phyloP scores from a whole-genome alignment of 805 yeast genomes.

The Wickerhamomyces silvicola region DNA sequence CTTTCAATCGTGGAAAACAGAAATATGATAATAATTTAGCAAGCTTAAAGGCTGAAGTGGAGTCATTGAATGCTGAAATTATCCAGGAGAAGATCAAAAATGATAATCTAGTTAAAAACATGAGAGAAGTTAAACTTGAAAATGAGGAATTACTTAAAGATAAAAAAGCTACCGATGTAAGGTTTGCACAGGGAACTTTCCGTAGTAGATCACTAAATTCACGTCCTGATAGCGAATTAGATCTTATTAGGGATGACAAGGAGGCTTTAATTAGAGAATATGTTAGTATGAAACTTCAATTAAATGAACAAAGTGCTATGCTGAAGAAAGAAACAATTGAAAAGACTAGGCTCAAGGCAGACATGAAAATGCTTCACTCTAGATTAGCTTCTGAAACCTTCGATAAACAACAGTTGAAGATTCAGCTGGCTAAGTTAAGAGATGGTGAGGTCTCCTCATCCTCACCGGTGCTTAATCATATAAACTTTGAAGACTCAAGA shows the following conservation, averaged over 20 bases:
- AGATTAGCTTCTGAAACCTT: conserved; percentile 60
- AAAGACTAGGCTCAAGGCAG: conserved; percentile 44
- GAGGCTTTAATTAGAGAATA: conserved; percentile 31
- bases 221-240: conserved; percentile 16
- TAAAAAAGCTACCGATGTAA: conserved; percentile 15
- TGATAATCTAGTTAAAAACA: conserved; percentile 21
- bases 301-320: conserved; percentile 45
- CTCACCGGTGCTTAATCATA: conserved; percentile 22
- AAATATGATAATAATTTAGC: conserved; percentile 34
- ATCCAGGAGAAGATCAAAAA: conserved; percentile 26
- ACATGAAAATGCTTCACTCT: conserved; percentile 52
- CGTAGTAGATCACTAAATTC: conserved; percentile 17
- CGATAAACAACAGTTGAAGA: conserved; percentile 44
- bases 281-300: conserved; percentile 40
- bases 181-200: conserved; percentile 21
- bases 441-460: conserved; percentile 9
- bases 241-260: conserved; percentile 19
- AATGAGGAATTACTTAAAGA: conserved; percentile 26
- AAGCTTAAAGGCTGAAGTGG: conserved; percentile 27
- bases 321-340: conserved; percentile 40
- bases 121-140: conserved; percentile 23
- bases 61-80: conserved; percentile 13
- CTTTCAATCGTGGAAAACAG: conserved; percentile 39
- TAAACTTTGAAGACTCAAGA: conserved; percentile 12
- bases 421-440: conserved; percentile 34